A percentile compares a stretch with the other conserved stretches of the same genome.
Conservation (phyloP, 805 yeast species). For the Candida maesae region DNA sequence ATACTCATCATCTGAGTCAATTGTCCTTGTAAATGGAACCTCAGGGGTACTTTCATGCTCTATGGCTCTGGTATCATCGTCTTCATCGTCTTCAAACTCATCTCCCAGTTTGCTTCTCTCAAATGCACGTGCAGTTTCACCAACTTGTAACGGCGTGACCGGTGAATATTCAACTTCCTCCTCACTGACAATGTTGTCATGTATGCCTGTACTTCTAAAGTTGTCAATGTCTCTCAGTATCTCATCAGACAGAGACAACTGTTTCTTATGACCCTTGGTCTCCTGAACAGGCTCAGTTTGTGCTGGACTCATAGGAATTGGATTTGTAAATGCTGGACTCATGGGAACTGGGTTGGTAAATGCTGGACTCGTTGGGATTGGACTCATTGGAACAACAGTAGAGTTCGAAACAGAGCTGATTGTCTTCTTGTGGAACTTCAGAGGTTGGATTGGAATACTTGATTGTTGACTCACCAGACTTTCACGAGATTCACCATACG, state of each 20-base stretch:
- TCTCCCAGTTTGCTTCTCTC: background rate
- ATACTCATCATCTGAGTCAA: background rate
- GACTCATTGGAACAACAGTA: conserved; percentile 3
- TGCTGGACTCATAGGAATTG: background rate
- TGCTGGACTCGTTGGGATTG: background rate
- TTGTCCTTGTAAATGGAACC: background rate
- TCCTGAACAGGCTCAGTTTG: background rate
- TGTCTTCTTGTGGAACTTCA: conserved; percentile 23
- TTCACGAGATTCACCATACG: conserved; percentile 4
- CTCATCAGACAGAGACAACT: conserved; percentile 27
- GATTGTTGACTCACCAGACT: conserved; percentile 10
- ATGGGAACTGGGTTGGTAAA: background rate
- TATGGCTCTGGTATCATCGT: background rate
- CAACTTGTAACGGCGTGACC: conserved; percentile 19
- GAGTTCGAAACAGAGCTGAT: conserved; percentile 15
- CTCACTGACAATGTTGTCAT: conserved; percentile 3
- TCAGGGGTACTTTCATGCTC: background rate
- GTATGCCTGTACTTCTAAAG: conserved; percentile 16
- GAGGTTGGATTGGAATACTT: conserved; percentile 19
- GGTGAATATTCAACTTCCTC: conserved; percentile 19
- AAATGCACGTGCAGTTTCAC: conserved; percentile 2
- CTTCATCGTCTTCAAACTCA: background rate
- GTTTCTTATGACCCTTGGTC: conserved; percentile 16
- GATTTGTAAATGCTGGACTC: background rate
- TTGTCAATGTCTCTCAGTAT: conserved; percentile 26